Percentiles rank a stretch among this genome's conserved stretches.
Conservation (phyloP, 1,139 yeast genomes). For the Casaregolazyma suthepensis region DNA sequence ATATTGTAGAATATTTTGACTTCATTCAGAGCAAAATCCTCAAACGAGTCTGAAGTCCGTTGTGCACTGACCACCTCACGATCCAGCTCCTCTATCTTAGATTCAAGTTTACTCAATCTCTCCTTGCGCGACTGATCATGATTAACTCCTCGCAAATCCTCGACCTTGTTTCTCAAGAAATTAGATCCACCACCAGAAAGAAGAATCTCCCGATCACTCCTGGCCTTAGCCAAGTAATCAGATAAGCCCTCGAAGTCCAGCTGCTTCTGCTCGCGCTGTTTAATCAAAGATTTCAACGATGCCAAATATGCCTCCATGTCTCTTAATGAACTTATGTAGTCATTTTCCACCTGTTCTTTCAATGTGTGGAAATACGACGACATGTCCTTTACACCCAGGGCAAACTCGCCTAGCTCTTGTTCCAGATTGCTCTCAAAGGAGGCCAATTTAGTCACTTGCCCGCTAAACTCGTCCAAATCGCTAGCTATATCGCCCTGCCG, state of each 20-base stretch:
- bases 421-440: slow-evolving; percentile 44
- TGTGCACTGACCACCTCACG: slow-evolving; percentile 59
- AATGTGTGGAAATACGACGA: slow-evolving; percentile 43
- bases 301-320: slow-evolving; percentile 84
- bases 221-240: slow-evolving; percentile 69
- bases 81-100: slow-evolving; percentile 54
- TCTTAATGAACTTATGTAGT: slow-evolving; percentile 73
- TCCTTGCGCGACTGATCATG: slow-evolving; percentile 52
- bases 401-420: slow-evolving; percentile 48
- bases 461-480: slow-evolving; percentile 68
- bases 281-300: slow-evolving; percentile 68
- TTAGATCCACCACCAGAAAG: slow-evolving; percentile 50
- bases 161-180: slow-evolving; percentile 49
- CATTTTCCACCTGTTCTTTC: slow-evolving; percentile 66
- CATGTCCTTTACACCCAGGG: slow-evolving; percentile 46
- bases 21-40: slow-evolving; percentile 59
- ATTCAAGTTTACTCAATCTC: slow-evolving; percentile 44
- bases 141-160: slow-evolving; percentile 55
- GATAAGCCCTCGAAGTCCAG: slow-evolving; percentile 82
- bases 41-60: slow-evolving; percentile 64
- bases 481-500: slow-evolving; percentile 65
- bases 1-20: slow-evolving; percentile 77
- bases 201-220: slow-evolving; percentile 56
- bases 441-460: slow-evolving; percentile 64
- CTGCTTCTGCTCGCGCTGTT: slow-evolving; percentile 84